These are phyloP conservation scores for Centrapalus pauciflorus DNA, from an alignment of 129 eudicot genomes.

Conservation along the genomic window DNA sequence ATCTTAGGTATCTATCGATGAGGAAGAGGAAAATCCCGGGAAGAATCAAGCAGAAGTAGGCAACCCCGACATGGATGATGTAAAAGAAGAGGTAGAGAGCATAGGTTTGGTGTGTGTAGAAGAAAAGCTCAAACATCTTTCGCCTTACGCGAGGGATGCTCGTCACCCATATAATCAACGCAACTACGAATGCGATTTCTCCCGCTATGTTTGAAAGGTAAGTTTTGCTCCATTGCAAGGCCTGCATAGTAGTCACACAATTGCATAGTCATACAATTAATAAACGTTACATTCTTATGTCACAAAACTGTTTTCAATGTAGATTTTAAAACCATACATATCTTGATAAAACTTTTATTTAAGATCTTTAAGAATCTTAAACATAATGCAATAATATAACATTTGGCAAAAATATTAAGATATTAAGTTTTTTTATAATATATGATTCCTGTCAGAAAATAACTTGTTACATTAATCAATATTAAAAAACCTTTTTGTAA, in stretches of 20 bases:
- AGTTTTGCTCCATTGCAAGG: conserved; percentile 50
- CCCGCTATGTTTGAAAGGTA: conserved; percentile 62
- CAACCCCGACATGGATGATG: conserved; percentile 59
- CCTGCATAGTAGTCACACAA: conserved; percentile 24
- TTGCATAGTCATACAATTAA: too few relatives aligned
- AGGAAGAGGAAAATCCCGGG: conserved; percentile 73
- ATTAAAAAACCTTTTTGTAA: too few relatives aligned
- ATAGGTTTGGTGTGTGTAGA: conserved; percentile 63
- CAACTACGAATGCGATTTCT: conserved; percentile 43
- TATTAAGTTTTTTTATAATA: too few relatives aligned
- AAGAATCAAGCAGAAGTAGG: conserved; percentile 54
- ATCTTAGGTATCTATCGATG: conserved; percentile 61
- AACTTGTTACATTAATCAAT: too few relatives aligned
- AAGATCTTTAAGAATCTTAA: too few relatives aligned
- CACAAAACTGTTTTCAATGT: too few relatives aligned
- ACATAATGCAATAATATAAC: too few relatives aligned
- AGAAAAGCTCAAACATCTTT: conserved; percentile 64
- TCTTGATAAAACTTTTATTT: too few relatives aligned
- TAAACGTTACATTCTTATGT: too few relatives aligned
- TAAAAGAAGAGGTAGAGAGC: conserved; percentile 47
- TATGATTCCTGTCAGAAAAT: too few relatives aligned
- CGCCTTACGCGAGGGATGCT: conserved; percentile 47
- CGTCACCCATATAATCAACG: conserved; percentile 50
- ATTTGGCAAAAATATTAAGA: too few relatives aligned
- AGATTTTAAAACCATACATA: too few relatives aligned